Conservation (phyloP, 2,329 filamentous ascomycete species). For the Trichoderma koningii region DNA sequence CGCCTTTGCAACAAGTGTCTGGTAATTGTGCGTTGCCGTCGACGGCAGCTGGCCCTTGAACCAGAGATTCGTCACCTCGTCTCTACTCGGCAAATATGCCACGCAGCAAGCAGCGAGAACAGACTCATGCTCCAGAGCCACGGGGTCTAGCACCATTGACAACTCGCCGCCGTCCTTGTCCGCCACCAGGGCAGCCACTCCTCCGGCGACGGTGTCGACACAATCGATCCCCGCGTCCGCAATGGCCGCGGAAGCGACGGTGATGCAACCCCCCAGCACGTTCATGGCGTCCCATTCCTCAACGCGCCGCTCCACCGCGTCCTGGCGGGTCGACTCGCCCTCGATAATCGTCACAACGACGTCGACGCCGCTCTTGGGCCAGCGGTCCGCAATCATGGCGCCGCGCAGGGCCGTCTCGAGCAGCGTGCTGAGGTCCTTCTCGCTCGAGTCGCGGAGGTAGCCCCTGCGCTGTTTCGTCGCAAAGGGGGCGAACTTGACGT, state of each 20-base stretch:
- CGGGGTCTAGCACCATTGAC: slow-evolving; percentile 73
- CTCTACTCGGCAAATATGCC: slow-evolving; percentile 80
- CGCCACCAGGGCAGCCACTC: slow-evolving; percentile 77
- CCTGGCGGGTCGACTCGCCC: slow-evolving; percentile 76
- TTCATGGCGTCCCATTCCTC: slow-evolving; percentile 88
- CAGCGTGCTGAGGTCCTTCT: slow-evolving; percentile 88
- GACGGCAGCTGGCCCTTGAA: slow-evolving; percentile 69
- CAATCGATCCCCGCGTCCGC: slow-evolving; percentile 96
- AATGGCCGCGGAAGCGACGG: slow-evolving; percentile 87
- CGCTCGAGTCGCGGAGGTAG: slow-evolving; percentile 81
- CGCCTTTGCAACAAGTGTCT: slow-evolving; percentile 43
- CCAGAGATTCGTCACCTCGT: slow-evolving; percentile 95
- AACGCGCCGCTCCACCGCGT: slow-evolving; percentile 51
- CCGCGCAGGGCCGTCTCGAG: slow-evolving; percentile 88
- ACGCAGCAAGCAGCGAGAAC: slow-evolving; percentile 85
- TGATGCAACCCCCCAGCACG: slow-evolving; percentile 87
- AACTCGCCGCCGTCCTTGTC: slow-evolving; percentile 39
- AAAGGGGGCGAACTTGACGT: slow-evolving; percentile 96
- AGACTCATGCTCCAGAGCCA: slow-evolving; percentile 74
- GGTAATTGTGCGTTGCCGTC: slow-evolving; percentile 40
- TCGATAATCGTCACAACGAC: slow-evolving; percentile 91
- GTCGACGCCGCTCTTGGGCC: slow-evolving; percentile 98
- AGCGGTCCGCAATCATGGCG: slow-evolving; percentile 87
- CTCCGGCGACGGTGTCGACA: slow-evolving; percentile 84
- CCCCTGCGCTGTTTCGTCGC: slow-evolving; percentile 79